phyloP scores from a whole-genome alignment of 345 rosid genomes.

The Syzygium grande region DNA sequence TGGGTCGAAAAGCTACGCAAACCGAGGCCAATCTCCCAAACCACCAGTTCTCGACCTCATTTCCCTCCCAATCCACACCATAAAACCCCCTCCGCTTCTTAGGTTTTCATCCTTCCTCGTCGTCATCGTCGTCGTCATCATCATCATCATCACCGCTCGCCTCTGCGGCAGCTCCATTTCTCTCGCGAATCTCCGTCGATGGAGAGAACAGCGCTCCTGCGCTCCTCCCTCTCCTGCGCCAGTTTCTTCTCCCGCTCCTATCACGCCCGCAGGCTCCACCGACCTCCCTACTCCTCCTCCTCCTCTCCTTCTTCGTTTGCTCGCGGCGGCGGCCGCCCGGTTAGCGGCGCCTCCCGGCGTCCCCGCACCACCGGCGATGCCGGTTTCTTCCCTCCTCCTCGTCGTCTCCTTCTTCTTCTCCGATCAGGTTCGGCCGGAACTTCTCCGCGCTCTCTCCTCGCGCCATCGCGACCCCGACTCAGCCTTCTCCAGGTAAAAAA shows the following conservation, averaged over 20 bases:
- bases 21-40: neutral
- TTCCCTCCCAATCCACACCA: neutral
- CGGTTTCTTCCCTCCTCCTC: slow-evolving; percentile 14
- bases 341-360: slow-evolving; percentile 26
- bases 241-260: slow-evolving; percentile 36
- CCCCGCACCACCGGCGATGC: slow-evolving; percentile 28
- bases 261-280: slow-evolving; percentile 25
- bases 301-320: neutral
- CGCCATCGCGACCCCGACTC: slow-evolving; percentile 62
- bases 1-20: neutral
- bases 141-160: neutral
- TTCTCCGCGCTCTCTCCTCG: slow-evolving; percentile 49
- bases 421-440: slow-evolving; percentile 13
- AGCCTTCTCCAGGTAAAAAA: slow-evolving; percentile 45
- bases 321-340: slow-evolving; percentile 21
- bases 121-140: fast-evolving
- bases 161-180: neutral
- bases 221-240: slow-evolving; percentile 33
- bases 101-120: neutral
- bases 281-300: slow-evolving; percentile 10
- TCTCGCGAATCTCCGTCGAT: neutral
- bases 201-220: slow-evolving; percentile 51
- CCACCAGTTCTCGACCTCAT: neutral
- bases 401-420: slow-evolving; percentile 10
- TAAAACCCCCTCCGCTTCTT: neutral